Base-by-base conservation (phyloP, 164 flowering plant genomes). In the Echeveria elegans region DNA sequence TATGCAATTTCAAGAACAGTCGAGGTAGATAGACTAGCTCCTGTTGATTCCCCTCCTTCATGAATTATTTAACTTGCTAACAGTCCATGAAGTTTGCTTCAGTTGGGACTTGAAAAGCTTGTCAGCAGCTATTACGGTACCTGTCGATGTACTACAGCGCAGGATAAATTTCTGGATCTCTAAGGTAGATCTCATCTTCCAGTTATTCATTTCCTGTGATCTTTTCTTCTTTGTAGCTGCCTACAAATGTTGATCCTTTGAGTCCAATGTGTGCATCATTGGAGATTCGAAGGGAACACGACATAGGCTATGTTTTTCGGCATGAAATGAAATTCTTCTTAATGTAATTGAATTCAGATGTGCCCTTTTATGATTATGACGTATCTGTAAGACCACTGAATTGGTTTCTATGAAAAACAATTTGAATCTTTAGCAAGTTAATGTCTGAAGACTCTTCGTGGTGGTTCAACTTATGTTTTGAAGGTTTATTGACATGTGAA, bases 81-180 rank as follows among this genome's bases (percentile, higher is more conserved):
- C 10, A 56, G 18, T 15, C 48, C 50, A 15, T 36, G 8, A 56
- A 24, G 37, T 71, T 43, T 76, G 30, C 67, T 80, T 80, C 82
- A 94, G 99, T 72, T 94, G 99, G 97, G 87, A 85, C 69, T 85
- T 91, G 30, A 83, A 82, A 68, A 77, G 80, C 76, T 97, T 94
- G 67, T 90, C 99, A 38, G 81, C 84, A 70, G 82, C 87, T 61
- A 73, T 87, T 77, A 97, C 97, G 68, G 77, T 91, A 56, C 90
- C 97, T 16, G 78, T 81, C 67, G 99, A 94, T 71, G 69, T 76
- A 40, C 84, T 94, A 28, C 84, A 75, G 68, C 82, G 96, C 70
- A 84, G 88, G 77, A 91, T 94, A 75, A 82, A 75, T 67, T 94
- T 89, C 50, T 94, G 99, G 99, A 83, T 88, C 76, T 89, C 83